Evolutionary conservation across 2,329 filamentous ascomycete genomes (phyloP), one percentile per base, ranked within the genome.

Genomic region (Laburnicola sp.): DNA sequence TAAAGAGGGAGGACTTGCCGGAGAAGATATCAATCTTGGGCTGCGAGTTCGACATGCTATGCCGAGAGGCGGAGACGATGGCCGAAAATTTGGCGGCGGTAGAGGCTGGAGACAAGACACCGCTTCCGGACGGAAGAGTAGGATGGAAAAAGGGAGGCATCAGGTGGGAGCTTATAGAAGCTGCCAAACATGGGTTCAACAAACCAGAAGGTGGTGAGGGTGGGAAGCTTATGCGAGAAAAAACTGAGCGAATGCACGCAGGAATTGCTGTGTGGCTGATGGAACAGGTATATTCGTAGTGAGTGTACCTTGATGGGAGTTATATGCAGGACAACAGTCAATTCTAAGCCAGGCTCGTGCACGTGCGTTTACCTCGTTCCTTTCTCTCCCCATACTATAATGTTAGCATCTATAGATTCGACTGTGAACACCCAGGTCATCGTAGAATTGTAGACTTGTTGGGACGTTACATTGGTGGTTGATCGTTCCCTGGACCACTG

Each of bases 41-140:
- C 0, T 71, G 71, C 10, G 76, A 81, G 66, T 70, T 78, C 47
- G 79, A 81, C 59, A 72, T 78, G 62, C 59, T 80, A 10, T 73
- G 71, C 1, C 66, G 72, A 30, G 79, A 80, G 60, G 69, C 61
- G 4, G 62, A 67, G 48, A 32, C 51, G 38, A 72, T 72, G 66
- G 68, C 67, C 23, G 60, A 63, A 41, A 55, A 53, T 11, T 54
- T 71, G 34, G 68, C 65, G 3, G 58, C 51, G 5, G 23, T 57
- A 11, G 53, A 58, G 5, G 56, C 48, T 2, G 48, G 43, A 6
- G 21, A 37, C 22, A 47, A 35, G 43, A 60, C 39, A 16, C 39
- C 44, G 46, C 27, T 44, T 5, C 47, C 60, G 9, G 55, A 56
- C 21, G 62, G 61, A 22, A 42, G 39, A 25, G 40, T 36, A 6